phyloP scores from a whole-genome alignment of 352 stramenopile genomes.

The Phytophthora litchii region DNA sequence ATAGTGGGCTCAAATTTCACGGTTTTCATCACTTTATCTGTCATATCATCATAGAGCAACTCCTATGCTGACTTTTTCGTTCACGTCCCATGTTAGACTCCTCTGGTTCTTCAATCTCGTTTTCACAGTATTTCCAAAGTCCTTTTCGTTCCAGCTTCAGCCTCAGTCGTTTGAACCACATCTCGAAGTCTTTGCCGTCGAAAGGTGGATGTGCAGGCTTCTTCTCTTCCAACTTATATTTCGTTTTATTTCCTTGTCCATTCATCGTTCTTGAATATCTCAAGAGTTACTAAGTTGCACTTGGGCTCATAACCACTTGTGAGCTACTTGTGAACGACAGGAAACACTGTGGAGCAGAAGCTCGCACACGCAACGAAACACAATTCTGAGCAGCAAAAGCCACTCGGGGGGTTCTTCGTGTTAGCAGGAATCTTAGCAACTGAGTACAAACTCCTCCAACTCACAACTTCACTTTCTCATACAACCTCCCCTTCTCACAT shows the following conservation, averaged over 20 bases:
- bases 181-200: constrained; percentile 16
- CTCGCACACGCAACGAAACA: too few relatives aligned
- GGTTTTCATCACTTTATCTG: constrained; percentile 17
- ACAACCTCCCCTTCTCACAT: too few relatives aligned
- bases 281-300: too few relatives aligned
- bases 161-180: constrained; percentile 11
- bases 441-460: too few relatives aligned
- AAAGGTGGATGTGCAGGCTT: not conserved
- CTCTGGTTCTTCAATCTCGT: not conserved
- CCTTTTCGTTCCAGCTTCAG: constrained; percentile 11
- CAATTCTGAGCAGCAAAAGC: too few relatives aligned
- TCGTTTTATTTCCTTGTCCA: not conserved
- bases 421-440: too few relatives aligned
- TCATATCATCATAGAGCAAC: constrained; percentile 16
- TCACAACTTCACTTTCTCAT: too few relatives aligned
- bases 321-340: not conserved
- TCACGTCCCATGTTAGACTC: constrained; percentile 4
- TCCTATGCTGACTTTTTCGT: constrained; percentile 5
- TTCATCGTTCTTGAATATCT: not conserved
- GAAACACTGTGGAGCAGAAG: too few relatives aligned
- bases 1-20: constrained; percentile 11
- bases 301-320: not conserved
- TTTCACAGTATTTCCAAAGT: constrained; percentile 8
- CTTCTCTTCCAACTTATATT: not conserved
- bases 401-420: too few relatives aligned